phyloP scores from a whole-genome alignment of 345 rosid genomes.

The Aegle marmelos region DNA sequence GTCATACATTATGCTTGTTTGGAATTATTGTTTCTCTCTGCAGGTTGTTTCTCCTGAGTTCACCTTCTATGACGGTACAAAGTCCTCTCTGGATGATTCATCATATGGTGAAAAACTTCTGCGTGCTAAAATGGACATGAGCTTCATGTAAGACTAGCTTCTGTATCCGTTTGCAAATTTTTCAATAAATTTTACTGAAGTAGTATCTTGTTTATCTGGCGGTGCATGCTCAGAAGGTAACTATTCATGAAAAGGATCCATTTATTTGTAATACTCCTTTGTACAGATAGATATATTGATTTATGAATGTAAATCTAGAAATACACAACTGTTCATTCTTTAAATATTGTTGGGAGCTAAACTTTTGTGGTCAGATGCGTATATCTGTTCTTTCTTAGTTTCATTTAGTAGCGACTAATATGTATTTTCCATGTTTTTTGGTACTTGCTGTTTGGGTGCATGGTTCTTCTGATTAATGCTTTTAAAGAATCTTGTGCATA shows the following conservation, averaged over 20 bases:
- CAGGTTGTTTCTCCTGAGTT: conserved; percentile 95
- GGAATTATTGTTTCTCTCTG: conserved; percentile 16
- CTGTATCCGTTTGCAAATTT: background rate
- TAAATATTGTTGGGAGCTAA: background rate
- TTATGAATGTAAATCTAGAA: background rate
- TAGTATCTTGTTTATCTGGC: background rate
- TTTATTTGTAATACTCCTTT: background rate
- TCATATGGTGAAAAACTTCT: conserved; percentile 84
- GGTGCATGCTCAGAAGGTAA: background rate
- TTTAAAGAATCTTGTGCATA: background rate
- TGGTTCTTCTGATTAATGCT: background rate
- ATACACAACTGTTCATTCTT: background rate
- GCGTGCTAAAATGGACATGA: conserved; percentile 91
- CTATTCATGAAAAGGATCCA: background rate
- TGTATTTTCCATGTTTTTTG: background rate
- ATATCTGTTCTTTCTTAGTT: background rate
- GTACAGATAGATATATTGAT: background rate
- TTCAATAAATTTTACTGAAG: background rate
- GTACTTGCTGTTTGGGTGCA: background rate
- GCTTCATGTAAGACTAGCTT: conserved; percentile 73
- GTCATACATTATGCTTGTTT: conserved; percentile 4
- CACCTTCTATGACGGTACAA: conserved; percentile 92
- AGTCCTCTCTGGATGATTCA: conserved; percentile 79
- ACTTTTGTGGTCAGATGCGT: background rate
- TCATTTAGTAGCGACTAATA: background rate